Evolutionary conservation across 2,329 filamentous ascomycete species (phyloP).

Genomic region (Pleoardoris graminearum): DNA sequence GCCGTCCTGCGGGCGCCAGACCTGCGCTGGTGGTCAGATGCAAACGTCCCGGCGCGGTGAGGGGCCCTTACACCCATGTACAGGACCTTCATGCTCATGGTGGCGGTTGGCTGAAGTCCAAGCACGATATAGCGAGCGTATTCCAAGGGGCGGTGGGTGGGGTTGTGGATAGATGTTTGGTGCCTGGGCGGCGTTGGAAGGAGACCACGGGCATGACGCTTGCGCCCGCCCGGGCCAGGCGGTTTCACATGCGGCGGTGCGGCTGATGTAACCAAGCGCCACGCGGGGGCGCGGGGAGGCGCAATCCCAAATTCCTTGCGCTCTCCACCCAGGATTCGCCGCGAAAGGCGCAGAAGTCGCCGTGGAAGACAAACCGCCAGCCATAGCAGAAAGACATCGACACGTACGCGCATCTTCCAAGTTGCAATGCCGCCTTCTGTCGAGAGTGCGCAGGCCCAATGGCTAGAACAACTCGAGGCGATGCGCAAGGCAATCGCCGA

Average conservation of each 20-base stretch:
- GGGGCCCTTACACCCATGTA: slow-evolving; percentile 75
- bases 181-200: slow-evolving; percentile 5
- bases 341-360: not conserved
- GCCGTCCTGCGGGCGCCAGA: slow-evolving; percentile 64
- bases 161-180: not conserved
- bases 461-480: slow-evolving; percentile 80
- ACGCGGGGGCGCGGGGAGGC: slow-evolving; percentile 28
- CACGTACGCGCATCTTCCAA: no score
- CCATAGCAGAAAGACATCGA: not conserved
- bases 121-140: not conserved
- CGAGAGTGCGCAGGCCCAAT: slow-evolving; percentile 63
- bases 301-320: slow-evolving; percentile 2
- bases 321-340: not conserved
- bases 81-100: slow-evolving; percentile 73
- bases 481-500: slow-evolving; percentile 86
- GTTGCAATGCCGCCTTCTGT: slow-evolving; percentile 46
- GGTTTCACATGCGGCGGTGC: slow-evolving; percentile 8
- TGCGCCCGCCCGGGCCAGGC: no score
- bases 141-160: not conserved
- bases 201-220: slow-evolving; percentile 1
- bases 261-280: slow-evolving; percentile 27
- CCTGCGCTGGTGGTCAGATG: slow-evolving; percentile 53
- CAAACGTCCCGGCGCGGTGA: slow-evolving; percentile 21
- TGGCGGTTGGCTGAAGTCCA: not conserved
- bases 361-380: not conserved